Conservation (phyloP, 345 rosid species). For the Pistacia vera region DNA sequence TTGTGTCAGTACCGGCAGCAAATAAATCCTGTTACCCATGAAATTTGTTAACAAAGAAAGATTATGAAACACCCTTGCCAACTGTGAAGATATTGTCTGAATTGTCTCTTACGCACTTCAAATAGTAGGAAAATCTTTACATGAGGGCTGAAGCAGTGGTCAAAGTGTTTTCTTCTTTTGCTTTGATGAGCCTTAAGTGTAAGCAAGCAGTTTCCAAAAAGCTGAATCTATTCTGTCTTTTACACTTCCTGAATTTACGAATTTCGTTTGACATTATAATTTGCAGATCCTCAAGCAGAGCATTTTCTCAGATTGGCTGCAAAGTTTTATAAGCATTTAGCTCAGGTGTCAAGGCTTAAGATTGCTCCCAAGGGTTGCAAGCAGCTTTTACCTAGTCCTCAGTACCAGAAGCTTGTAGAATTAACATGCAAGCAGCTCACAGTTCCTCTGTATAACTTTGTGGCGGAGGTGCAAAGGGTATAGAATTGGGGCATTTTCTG, state of each 20-base stretch:
- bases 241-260: constrained; percentile 18
- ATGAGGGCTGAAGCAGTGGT: constrained; percentile 60
- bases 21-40: no score
- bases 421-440: constrained; percentile 79
- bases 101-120: no score
- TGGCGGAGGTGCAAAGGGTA: constrained; percentile 73
- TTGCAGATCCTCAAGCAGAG: constrained; percentile 73
- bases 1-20: no score
- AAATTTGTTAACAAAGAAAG: no score
- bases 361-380: constrained; percentile 80
- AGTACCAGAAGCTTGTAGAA: constrained; percentile 78
- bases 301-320: constrained; percentile 57
- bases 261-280: constrained; percentile 9
- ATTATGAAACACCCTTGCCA: no score
- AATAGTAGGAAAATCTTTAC: constrained; percentile 64
- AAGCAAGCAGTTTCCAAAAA: constrained; percentile 23
- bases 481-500: neutral
- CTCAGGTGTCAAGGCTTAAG: constrained; percentile 69
- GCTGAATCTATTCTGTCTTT: constrained; percentile 10
- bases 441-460: constrained; percentile 67
- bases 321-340: constrained; percentile 76
- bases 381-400: constrained; percentile 63
- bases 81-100: no score
- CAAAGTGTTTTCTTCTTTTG: constrained; percentile 66
- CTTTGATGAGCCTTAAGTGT: constrained; percentile 72